phyloP scores from a whole-genome alignment of 2,329 filamentous ascomycete genomes.

The Metarhizium brunneum region DNA sequence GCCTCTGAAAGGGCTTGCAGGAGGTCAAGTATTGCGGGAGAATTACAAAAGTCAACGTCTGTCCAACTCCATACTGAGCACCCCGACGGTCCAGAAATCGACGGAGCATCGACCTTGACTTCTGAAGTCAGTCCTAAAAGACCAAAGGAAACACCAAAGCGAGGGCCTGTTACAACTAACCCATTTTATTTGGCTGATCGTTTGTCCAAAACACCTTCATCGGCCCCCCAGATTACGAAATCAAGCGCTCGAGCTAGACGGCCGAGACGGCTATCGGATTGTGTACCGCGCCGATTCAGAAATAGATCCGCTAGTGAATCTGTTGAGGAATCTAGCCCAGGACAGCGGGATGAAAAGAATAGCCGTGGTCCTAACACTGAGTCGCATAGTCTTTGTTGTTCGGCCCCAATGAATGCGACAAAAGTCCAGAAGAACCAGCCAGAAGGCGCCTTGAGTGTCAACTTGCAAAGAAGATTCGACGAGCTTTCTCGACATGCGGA shows the following conservation, averaged over 20 bases:
- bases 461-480: constrained; percentile 14
- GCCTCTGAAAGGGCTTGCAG: constrained; percentile 20
- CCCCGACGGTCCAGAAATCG: no score
- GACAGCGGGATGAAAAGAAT: constrained; percentile 10
- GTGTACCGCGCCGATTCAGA: constrained; percentile 15
- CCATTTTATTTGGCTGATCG: constrained; percentile 24
- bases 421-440: not conserved
- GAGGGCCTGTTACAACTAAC: constrained; percentile 17
- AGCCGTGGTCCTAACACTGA: not conserved
- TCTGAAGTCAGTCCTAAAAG: not conserved
- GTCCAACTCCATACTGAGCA: not conserved
- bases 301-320: constrained; percentile 7
- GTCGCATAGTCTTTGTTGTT: constrained; percentile 24
- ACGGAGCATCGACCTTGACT: no score
- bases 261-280: constrained; percentile 18
- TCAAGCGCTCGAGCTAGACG: constrained; percentile 11
- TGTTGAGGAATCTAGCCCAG: constrained; percentile 15
- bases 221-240: constrained; percentile 14
- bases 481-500: constrained; percentile 23
- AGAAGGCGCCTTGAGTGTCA: constrained; percentile 11
- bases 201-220: constrained; percentile 10
- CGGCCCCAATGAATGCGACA: constrained; percentile 4
- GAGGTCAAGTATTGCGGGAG: not conserved
- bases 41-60: not conserved
- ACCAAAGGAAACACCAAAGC: constrained; percentile 4